Evolutionary conservation across 768 basidiomycete genomes (phyloP).

Genomic region (Leucogyrophana mollusca): DNA sequence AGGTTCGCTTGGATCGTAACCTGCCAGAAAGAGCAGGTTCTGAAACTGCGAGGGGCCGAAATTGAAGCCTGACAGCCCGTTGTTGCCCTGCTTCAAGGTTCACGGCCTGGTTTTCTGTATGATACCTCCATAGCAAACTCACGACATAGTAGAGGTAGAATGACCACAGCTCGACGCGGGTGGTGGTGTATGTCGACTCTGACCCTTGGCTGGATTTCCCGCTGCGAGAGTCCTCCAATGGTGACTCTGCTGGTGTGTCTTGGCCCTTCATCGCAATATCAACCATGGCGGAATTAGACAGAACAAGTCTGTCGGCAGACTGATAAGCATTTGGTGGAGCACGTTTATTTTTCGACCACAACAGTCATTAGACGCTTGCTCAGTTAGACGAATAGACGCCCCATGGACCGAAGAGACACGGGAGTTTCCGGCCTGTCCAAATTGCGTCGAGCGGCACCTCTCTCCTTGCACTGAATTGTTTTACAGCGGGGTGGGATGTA

Average conservation of each 20-base stretch:
- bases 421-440: constrained; percentile 4
- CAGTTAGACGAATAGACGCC: no score
- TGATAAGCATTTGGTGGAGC: no score
- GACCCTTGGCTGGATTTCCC: neutral
- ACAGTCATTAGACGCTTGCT: no score
- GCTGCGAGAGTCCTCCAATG: neutral
- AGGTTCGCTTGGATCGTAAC: constrained; percentile 61
- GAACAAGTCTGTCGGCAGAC: no score
- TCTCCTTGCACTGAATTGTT: constrained; percentile 1
- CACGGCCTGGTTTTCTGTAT: neutral
- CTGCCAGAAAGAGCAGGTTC: constrained; percentile 70
- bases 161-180: constrained; percentile 52
- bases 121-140: constrained; percentile 8
- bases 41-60: constrained; percentile 77
- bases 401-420: neutral
- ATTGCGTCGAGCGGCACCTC: constrained; percentile 1
- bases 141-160: constrained; percentile 60
- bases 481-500: constrained; percentile 32
- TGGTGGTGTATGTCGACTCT: constrained; percentile 31
- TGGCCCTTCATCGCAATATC: no score
- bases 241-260: no score
- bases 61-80: constrained; percentile 66
- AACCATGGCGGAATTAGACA: no score
- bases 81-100: constrained; percentile 50
- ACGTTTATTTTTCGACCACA: no score